phyloP scores from a whole-genome alignment of 805 yeast species.

The Dipodascus albidus region DNA sequence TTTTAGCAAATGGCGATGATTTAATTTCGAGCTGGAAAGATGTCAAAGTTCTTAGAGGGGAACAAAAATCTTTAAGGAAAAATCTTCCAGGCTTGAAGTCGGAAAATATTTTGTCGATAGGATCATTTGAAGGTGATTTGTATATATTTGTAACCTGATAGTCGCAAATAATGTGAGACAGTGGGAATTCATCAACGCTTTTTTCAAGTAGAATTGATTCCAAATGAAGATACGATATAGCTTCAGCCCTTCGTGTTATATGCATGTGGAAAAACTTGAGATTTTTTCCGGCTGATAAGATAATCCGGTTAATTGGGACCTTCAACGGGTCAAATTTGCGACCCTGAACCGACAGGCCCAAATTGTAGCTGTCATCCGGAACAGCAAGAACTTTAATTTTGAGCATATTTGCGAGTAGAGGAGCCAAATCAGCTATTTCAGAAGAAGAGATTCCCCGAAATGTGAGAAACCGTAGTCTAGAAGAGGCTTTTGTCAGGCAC shows the following conservation, averaged over 20 bases:
- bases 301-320: not conserved
- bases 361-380: not conserved
- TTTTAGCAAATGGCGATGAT: not conserved
- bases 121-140: not conserved
- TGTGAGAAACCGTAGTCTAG: not conserved
- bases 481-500: not conserved
- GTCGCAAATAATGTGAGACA: not conserved
- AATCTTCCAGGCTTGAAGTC: not conserved
- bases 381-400: not conserved
- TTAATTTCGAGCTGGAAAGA: not conserved
- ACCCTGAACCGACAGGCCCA: not conserved
- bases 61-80: not conserved
- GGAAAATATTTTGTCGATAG: not conserved
- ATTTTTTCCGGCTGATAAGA: not conserved
- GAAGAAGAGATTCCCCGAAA: not conserved
- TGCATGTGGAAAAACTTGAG: not conserved
- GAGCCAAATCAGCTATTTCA: not conserved
- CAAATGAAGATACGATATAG: not conserved
- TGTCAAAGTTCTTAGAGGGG: not conserved
- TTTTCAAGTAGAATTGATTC: not conserved
- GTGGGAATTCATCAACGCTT: not conserved
- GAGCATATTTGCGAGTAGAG: not conserved
- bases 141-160: not conserved
- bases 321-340: not conserved
- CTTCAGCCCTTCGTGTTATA: not conserved